These are phyloP conservation scores for Medicago arabica DNA, from an alignment of 306 rosid genomes.

Conservation along the genomic window DNA sequence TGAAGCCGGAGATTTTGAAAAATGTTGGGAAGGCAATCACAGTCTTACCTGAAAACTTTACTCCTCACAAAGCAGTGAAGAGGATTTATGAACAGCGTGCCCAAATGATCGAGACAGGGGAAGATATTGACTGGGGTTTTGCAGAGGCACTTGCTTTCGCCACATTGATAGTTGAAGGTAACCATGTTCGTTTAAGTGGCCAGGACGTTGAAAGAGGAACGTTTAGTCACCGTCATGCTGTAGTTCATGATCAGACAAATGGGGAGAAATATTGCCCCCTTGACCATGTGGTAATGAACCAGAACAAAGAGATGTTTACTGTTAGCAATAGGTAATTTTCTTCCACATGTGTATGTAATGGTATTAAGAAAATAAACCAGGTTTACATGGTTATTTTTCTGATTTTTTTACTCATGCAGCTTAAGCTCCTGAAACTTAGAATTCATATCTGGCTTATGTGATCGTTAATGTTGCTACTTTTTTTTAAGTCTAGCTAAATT, in stretches of 20 bases:
- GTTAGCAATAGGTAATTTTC: constrained; percentile 85
- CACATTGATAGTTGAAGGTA: constrained; percentile 85
- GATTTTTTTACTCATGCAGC: not conserved
- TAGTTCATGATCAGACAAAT: constrained; percentile 84
- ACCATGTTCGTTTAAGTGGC: constrained; percentile 89
- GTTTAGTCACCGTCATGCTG: constrained; percentile 94
- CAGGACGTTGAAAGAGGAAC: constrained; percentile 98
- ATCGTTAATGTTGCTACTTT: not conserved
- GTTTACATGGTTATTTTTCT: not conserved
- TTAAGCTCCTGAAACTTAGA: constrained; percentile 24
- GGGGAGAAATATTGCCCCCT: constrained; percentile 82
- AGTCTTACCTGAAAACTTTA: constrained; percentile 69
- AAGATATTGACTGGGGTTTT: constrained; percentile 94
- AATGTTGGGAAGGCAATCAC: constrained; percentile 87
- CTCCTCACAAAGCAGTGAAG: constrained; percentile 86
- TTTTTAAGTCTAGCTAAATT: too few relatives aligned
- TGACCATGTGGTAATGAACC: constrained; percentile 73
- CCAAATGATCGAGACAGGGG: constrained; percentile 85
- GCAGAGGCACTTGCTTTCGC: constrained; percentile 97
- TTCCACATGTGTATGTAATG: not conserved
- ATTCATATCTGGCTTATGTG: not conserved
- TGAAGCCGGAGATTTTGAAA: constrained; percentile 85
- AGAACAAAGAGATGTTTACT: constrained; percentile 90
- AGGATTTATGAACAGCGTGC: constrained; percentile 85
- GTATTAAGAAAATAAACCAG: constrained; percentile 5